Percentiles rank a stretch among this genome's conserved stretches.
phyloP scores from a whole-genome alignment of 179 eudicot species.

The Spergularia azorica region DNA sequence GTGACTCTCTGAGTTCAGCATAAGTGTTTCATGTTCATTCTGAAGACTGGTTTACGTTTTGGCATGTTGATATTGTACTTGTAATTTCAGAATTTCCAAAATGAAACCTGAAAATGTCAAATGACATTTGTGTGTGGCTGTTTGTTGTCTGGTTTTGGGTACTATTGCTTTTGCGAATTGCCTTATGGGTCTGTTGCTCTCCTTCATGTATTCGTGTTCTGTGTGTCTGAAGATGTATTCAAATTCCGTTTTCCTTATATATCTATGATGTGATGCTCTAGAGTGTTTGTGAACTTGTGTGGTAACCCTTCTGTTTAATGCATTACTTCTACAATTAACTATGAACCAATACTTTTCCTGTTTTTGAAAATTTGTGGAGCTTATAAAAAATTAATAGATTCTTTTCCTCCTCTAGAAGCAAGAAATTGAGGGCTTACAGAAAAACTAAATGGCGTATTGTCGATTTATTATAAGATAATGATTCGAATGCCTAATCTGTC shows the following conservation, averaged over 20 bases:
- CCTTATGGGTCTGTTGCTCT: neutral
- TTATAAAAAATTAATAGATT: too few species aligned
- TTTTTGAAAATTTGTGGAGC: too few species aligned
- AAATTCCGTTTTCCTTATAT: neutral
- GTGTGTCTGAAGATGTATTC: neutral
- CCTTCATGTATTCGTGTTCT: neutral
- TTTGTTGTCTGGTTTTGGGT: neutral
- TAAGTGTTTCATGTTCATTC: neutral
- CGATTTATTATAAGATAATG: too few species aligned
- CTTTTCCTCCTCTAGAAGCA: too few species aligned
- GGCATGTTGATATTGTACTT: neutral
- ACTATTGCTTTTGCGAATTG: neutral
- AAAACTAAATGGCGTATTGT: too few species aligned
- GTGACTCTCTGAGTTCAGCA: neutral
- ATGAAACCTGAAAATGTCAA: neutral
- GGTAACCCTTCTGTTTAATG: too few species aligned
- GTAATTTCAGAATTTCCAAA: neutral
- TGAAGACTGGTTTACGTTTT: neutral
- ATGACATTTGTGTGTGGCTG: neutral
- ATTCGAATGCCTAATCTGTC: too few species aligned
- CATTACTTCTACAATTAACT: too few species aligned
- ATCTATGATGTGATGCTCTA: neutral
- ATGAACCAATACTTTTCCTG: too few species aligned
- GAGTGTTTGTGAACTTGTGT: neutral
- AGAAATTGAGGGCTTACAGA: too few species aligned